Evolutionary conservation across 106 monocot species (phyloP).

Genomic region (Narthecium ossifragum): DNA sequence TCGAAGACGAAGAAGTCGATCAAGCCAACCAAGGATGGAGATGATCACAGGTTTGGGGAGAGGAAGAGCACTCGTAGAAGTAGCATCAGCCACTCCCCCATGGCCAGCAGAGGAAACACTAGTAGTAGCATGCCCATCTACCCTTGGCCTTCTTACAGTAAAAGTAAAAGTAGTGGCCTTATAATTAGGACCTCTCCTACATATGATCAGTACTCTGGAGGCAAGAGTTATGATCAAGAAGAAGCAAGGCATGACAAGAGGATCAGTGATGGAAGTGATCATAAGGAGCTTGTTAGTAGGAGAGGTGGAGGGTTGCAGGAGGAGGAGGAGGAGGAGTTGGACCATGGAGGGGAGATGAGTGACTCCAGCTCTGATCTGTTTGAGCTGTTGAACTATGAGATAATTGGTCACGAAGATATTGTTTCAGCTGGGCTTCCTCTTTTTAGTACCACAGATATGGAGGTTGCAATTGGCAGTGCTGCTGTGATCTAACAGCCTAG

Average conservation of each 20-base stretch:
- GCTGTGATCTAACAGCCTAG: too few species aligned
- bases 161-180: too few species aligned
- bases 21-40: background rate
- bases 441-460: conserved; percentile 7
- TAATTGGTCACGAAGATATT: background rate
- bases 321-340: background rate
- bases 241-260: background rate
- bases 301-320: background rate
- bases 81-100: conserved; percentile 8
- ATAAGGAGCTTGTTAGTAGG: background rate
- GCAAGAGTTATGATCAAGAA: background rate
- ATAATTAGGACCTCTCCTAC: too few species aligned
- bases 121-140: too few species aligned
- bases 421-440: conserved; percentile 1
- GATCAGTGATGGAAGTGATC: background rate
- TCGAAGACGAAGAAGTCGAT: conserved; percentile 18
- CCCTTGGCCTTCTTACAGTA: too few species aligned
- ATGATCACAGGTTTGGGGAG: background rate
- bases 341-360: conserved; percentile 5
- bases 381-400: conserved; percentile 20
- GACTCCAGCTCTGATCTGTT: conserved; percentile 46
- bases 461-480: background rate
- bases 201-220: too few species aligned
- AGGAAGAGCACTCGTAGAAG: conserved; percentile 19
- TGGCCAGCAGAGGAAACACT: too few species aligned